Evolutionary conservation across 73 alveolate genomes (phyloP), one percentile per base, ranked within the genome.

Genomic region (Paramecium caudatum): DNA sequence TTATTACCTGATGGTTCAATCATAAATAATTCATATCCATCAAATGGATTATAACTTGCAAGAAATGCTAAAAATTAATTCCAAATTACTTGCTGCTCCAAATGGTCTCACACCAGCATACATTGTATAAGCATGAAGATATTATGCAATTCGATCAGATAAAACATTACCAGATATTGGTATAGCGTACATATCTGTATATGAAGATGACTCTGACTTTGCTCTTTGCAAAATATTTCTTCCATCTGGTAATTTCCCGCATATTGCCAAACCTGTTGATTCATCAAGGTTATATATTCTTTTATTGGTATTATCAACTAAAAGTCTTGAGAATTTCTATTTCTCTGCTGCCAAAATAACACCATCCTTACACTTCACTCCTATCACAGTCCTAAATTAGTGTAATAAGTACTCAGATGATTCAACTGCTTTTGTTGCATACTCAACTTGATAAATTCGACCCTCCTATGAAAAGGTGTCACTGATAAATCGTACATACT

Each of bases 221-320:
- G 98, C 99, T 82, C 98, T 95, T 36, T 91, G 63, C 19, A 96
- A 91, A 30, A 97, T 87, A 50, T 94, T 63, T 82, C 96, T 92
- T 36, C 98, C 99, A 93, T 97, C 99, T 13, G 99, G 99, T 47
- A 96, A 85, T 39, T 94, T 91, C 9, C 99, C 99, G 63, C 95
- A 93, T 47, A 93, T 84, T 13, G 96, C 98, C 21, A 93, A 82
- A 43, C 98, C 98, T 7, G 94, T 90, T 47, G 91, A 83, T 13
- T 62, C 69, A 16, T 95, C 90, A 27, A 96, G 69, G 16, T 95
- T 85, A 91, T 91, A 94, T 49, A 97, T 93, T 93, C 98, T 91
- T 91, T 94, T 97, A 93, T 97, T 96, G 46, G 98, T 95, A 86
- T 95, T 96, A 27, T 95, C 94, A 36, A 96, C 97, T 93, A 97